Evolutionary conservation across 352 stramenopile genomes (phyloP).

Genomic region (Phytophthora pseudosyringae): DNA sequence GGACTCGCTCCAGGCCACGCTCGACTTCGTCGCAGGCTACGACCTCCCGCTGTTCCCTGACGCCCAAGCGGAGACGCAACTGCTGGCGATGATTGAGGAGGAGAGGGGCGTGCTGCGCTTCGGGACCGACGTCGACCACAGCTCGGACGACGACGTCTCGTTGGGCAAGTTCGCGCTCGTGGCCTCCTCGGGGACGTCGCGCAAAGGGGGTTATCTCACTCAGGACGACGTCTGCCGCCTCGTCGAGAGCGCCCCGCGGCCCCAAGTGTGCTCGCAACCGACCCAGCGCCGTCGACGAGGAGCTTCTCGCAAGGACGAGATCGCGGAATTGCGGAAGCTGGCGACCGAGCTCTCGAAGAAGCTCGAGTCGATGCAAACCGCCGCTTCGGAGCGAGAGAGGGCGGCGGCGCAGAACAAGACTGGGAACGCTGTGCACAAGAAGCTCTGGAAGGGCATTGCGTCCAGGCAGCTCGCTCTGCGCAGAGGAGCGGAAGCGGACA

Average conservation of each 20-base stretch:
- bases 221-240: background rate
- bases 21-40: constrained; percentile 25
- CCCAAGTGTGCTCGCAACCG: background rate
- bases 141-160: constrained; percentile 15
- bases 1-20: constrained; percentile 12
- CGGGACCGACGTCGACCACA: background rate
- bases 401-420: background rate
- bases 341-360: background rate
- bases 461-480: constrained; percentile 11
- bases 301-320: constrained; percentile 23
- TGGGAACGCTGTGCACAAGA: background rate
- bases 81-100: constrained; percentile 14
- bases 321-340: constrained; percentile 10
- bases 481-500: constrained; percentile 4
- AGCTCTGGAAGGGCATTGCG: constrained; percentile 20
- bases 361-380: constrained; percentile 1
- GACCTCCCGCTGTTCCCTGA: background rate
- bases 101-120: background rate
- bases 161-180: background rate
- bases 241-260: constrained; percentile 7
- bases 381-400: background rate
- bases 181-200: background rate
- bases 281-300: constrained; percentile 9
- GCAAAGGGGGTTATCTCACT: background rate
- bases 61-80: background rate